These are phyloP conservation scores for Pythium coloratum DNA, from an alignment of 352 stramenopile genomes.

Conservation along the genomic window DNA sequence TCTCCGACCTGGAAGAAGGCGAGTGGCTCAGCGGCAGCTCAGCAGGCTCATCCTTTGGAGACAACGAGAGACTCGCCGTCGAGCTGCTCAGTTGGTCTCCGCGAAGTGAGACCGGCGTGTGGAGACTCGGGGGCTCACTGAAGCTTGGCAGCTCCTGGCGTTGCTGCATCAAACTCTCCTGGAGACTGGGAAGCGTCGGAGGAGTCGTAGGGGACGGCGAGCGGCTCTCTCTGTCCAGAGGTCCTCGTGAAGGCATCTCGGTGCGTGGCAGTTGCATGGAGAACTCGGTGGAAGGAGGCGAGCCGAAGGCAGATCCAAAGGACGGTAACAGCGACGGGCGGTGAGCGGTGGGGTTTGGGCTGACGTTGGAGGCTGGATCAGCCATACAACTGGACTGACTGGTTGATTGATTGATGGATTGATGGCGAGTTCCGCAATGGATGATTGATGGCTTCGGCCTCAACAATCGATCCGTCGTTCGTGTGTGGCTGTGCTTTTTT, in stretches of 20 bases:
- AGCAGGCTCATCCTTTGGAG: not conserved
- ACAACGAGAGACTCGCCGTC: not conserved
- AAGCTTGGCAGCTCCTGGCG: not conserved
- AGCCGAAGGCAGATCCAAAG: not conserved
- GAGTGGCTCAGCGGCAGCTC: not conserved
- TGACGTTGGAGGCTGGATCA: not conserved
- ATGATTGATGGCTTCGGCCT: constrained; percentile 4
- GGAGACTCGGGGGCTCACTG: not conserved
- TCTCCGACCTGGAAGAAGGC: constrained; percentile 17
- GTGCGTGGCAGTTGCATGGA: not conserved
- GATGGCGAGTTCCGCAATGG: constrained; percentile 9
- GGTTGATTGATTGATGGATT: not conserved
- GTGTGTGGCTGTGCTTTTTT: not conserved
- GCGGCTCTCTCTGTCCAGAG: not conserved
- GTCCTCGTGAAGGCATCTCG: no score
- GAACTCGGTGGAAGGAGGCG: not conserved
- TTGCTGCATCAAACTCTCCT: constrained; percentile 16
- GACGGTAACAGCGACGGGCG: not conserved
- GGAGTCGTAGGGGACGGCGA: not conserved
- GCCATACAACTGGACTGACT: not conserved
- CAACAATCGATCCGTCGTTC: not conserved
- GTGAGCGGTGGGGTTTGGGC: not conserved
- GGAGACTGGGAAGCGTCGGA: constrained; percentile 20
- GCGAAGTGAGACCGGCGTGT: not conserved
- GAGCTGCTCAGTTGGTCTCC: not conserved